Base-by-base conservation (phyloP, 2,329 filamentous ascomycete species). In the Orbilia blumenaviensis region DNA sequence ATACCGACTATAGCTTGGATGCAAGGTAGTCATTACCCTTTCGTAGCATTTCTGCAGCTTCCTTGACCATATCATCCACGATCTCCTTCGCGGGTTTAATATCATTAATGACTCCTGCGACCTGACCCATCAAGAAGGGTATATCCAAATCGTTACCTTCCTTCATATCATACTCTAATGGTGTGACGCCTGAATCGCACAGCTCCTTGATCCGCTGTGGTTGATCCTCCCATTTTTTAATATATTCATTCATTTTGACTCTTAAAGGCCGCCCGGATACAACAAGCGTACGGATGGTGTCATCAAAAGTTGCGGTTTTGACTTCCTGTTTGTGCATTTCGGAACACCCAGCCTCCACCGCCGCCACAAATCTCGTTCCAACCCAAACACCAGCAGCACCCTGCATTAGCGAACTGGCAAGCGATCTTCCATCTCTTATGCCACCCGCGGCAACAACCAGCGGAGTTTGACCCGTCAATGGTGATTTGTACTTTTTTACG, bases 111-210 rank as follows among this genome's bases (percentile, higher is more conserved):
- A 90, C 87, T 1, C 91, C 94, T 0, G 93, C 92, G 7, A 97
- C 94, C 84, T 97, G 93, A 0, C 94, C 94, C 94, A 97, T 97
- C 81, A 97, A 82, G 83, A 94, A 93, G 10, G 94, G 94, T 67
- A 91, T 85, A 81, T 97, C 94, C 10, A 96, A 85, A 42, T 97
- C 93, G 66, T 89, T 90, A 0, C 91, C 91, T 66, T 93, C 87
- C 58, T 96, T 92, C 80, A 97, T 85, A 81, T 98, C 94, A 81
- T 92, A 86, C 83, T 91, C 88, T 78, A 97, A 85, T 0, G 94
- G 94, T 76, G 96, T 90, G 29, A 96, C 84, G 0, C 94, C 94
- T 79, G 86, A 85, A 36, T 90, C 89, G 34, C 91, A 94, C 82
- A 97, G 84, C 82, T 88, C 87, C 83, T 87, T 89, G 80, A 97